phyloP scores from a whole-genome alignment of 2,329 filamentous ascomycete species.

The Aspergillus hiratsukae region DNA sequence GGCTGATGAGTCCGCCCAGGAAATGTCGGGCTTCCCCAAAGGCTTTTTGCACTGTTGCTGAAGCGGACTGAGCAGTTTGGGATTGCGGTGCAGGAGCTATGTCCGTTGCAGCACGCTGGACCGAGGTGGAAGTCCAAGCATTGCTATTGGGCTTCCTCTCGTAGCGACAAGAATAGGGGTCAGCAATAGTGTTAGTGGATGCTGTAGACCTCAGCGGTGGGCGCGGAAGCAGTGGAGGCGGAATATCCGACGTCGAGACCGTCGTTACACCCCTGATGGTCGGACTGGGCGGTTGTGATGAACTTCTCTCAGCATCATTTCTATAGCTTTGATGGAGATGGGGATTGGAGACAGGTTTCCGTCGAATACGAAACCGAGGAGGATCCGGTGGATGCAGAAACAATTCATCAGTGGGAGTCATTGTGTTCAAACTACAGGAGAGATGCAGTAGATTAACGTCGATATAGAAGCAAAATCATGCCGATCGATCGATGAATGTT shows the following conservation, averaged over 20 bases:
- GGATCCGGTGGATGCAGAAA: not conserved
- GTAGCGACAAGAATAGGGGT: not conserved
- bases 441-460: not conserved
- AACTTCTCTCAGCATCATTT: not conserved
- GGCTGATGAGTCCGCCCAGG: conserved; percentile 60
- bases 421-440: not conserved
- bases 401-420: not conserved
- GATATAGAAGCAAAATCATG: not conserved
- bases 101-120: not conserved
- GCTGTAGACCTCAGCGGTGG: not conserved
- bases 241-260: not conserved
- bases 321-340: not conserved
- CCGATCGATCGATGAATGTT: not conserved
- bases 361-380: conserved; percentile 1
- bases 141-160: not conserved
- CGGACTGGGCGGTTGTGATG: not conserved
- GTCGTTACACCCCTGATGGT: not conserved
- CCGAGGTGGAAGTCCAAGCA: conserved; percentile 1
- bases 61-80: conserved; percentile 4
- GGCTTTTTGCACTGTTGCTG: conserved; percentile 25
- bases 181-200: not conserved
- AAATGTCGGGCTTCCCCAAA: conserved; percentile 58
- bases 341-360: conserved; percentile 2
- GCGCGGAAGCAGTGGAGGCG: not conserved
- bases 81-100: conserved; percentile 1